Evolutionary conservation across 805 yeast genomes (phyloP).

Genomic region (Pichia scutulata): DNA sequence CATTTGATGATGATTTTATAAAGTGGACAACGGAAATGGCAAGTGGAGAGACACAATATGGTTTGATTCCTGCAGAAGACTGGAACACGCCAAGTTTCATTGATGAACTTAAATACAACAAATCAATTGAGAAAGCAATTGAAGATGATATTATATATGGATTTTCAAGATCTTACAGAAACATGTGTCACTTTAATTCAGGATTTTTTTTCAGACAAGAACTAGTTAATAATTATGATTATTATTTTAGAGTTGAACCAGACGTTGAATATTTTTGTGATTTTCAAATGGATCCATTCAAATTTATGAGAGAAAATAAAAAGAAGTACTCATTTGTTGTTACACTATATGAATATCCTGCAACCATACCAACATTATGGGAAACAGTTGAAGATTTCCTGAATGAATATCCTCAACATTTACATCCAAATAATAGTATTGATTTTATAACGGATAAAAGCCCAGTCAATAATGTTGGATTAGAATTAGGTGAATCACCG

Average conservation of each 20-base stretch:
- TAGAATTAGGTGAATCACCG: slow-evolving; percentile 24
- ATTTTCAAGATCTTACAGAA: slow-evolving; percentile 60
- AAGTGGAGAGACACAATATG: slow-evolving; percentile 61
- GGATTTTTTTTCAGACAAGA: slow-evolving; percentile 84
- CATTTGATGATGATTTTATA: slow-evolving; percentile 56
- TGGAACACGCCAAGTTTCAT: slow-evolving; percentile 78
- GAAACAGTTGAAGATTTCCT: slow-evolving; percentile 59
- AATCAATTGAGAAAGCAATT: slow-evolving; percentile 36
- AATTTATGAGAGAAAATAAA: slow-evolving; percentile 62
- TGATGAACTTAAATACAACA: slow-evolving; percentile 47
- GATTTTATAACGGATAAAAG: slow-evolving; percentile 49
- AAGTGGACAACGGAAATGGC: slow-evolving; percentile 55
- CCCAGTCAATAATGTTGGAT: slow-evolving; percentile 37
- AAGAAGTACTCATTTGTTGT: slow-evolving; percentile 88
- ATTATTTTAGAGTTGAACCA: slow-evolving; percentile 95
- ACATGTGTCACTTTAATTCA: slow-evolving; percentile 93
- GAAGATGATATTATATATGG: slow-evolving; percentile 55
- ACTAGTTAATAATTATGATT: slow-evolving; percentile 64
- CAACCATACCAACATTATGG: slow-evolving; percentile 86
- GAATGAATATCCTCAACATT: slow-evolving; percentile 46
- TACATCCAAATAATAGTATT: slow-evolving; percentile 58
- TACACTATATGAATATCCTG: slow-evolving; percentile 70
- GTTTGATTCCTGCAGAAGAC: slow-evolving; percentile 53
- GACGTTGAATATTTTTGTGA: slow-evolving; percentile 85
- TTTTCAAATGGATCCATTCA: slow-evolving; percentile 80